Percentiles rank a stretch among this genome's conserved stretches.
These are phyloP conservation scores for Xylaria venustula DNA, from an alignment of 495 filamentous ascomycete genomes.

Conservation along the genomic window DNA sequence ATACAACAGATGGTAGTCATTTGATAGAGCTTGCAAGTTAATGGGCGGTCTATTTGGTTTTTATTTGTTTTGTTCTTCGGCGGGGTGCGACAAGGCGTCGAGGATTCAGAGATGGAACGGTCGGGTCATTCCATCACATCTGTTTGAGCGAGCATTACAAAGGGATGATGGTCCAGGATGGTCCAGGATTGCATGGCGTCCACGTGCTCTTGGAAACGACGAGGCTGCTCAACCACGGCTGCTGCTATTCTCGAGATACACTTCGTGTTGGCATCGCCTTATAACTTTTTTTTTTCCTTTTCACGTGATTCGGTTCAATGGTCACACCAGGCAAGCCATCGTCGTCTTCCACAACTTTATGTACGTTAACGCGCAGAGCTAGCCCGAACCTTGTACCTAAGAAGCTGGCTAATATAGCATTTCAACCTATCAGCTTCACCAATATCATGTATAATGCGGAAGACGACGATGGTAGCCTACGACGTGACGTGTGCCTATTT, in stretches of 20 bases:
- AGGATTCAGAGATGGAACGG: conserved; percentile 33
- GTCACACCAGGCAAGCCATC: conserved; percentile 61
- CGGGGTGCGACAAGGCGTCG: conserved; percentile 38
- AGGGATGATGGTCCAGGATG: conserved; percentile 40
- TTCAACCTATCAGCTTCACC: conserved; percentile 37
- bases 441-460: conserved; percentile 42
- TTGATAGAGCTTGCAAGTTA: conserved; percentile 18
- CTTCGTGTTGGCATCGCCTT: conserved; percentile 31
- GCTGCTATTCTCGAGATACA: conserved; percentile 31
- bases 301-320: conserved; percentile 38
- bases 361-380: conserved; percentile 71
- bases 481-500: conserved; percentile 42
- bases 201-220: conserved; percentile 40
- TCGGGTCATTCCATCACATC: conserved; percentile 33
- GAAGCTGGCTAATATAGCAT: conserved; percentile 55
- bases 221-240: conserved; percentile 35
- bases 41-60: conserved; percentile 21
- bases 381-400: conserved; percentile 41
- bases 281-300: conserved; percentile 25
- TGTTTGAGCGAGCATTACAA: conserved; percentile 37
- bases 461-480: conserved; percentile 55
- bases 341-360: conserved; percentile 68
- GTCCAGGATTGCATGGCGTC: conserved; percentile 40
- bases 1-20: conserved; percentile 68
- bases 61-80: conserved; percentile 15